Base-by-base conservation (phyloP, 306 rosid genomes). In the Acacia crassicarpa region DNA sequence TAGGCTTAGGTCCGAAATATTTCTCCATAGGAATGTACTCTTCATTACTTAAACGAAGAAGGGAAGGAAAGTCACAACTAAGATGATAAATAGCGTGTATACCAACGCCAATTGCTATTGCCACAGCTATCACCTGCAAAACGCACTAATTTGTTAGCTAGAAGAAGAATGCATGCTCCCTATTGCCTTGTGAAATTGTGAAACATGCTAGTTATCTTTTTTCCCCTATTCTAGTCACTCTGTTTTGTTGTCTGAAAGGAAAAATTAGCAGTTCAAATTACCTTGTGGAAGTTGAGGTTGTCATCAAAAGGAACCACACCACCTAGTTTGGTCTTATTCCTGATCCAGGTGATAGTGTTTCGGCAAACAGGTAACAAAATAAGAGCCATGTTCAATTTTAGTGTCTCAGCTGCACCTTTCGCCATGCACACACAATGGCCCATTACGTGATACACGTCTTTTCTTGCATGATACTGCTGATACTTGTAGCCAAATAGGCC, bases 391-490 rank as follows among this genome's bases (percentile, higher is more conserved):
- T 89, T 89, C 78, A 89, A 76, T 76, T 89, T 89, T 14, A 89
- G 92, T 79, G 89, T 89, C 90, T 89, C 92, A 51, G 90, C 92
- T 49, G 92, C 92, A 85, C 92, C 92, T 89, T 89, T 89, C 69
- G 92, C 92, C 92, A 89, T 87, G 86, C 92, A 89, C 63, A 89
- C 92, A 81, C 92, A 89, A 85, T 89, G 87, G 3, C 90, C 90
- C 90, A 89, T 85, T 13, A 87, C 92, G 43, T 66, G 45, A 67
- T 87, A 89, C 2, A 84, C 90, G 74, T 74, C 90, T 56, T 63
- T 81, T 85, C 38, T 83, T 33, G 83, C 79, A 59, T 88, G 25
- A 72, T 89, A 89, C 78, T 89, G 82, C 48, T 87, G 61, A 48
- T 59, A 89, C 48, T 89, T 89, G 51, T 85, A 85, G 23, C 81